Evolutionary conservation across 148 eudicot species (phyloP).

Genomic region (Talinum fruticosum): DNA sequence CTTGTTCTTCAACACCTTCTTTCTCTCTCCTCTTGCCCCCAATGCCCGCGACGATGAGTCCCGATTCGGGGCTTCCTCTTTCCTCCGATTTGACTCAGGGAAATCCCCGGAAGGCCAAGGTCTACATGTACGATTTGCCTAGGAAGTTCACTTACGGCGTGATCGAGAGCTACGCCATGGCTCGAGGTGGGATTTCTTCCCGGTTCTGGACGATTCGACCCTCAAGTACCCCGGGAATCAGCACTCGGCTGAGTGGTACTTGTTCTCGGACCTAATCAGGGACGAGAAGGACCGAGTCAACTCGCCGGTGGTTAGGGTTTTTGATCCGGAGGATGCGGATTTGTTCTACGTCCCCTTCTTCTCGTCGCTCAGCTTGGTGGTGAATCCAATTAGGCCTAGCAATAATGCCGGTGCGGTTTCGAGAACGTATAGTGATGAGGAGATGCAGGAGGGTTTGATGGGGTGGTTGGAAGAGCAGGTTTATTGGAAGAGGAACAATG

Average conservation of each 20-base stretch:
- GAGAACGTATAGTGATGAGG: slow-evolving; percentile 60
- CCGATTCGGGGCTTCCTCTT: neutral
- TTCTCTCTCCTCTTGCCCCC: slow-evolving; percentile 14
- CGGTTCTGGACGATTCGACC: slow-evolving; percentile 27
- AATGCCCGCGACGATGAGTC: neutral
- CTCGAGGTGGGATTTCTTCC: slow-evolving; percentile 37
- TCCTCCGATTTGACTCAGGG: neutral
- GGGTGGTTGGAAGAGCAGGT: slow-evolving; percentile 75
- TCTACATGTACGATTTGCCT: slow-evolving; percentile 82
- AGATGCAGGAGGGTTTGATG: slow-evolving; percentile 74
- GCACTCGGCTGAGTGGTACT: slow-evolving; percentile 86
- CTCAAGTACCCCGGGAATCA: slow-evolving; percentile 87
- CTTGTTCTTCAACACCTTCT: slow-evolving; percentile 32
- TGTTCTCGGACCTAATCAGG: slow-evolving; percentile 51
- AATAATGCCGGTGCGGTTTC: neutral
- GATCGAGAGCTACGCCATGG: slow-evolving; percentile 64
- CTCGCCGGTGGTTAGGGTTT: slow-evolving; percentile 55
- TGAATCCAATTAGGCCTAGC: slow-evolving; percentile 48
- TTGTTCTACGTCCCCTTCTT: slow-evolving; percentile 92
- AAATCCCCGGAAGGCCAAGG: slow-evolving; percentile 24
- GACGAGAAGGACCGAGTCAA: slow-evolving; percentile 28
- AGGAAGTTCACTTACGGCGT: slow-evolving; percentile 82
- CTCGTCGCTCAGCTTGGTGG: slow-evolving; percentile 82
- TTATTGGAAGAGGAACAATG: slow-evolving; percentile 93
- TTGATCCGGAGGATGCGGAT: slow-evolving; percentile 78